Conservation (phyloP, 108 stramenopile genomes). For the Nitzschia palea region DNA sequence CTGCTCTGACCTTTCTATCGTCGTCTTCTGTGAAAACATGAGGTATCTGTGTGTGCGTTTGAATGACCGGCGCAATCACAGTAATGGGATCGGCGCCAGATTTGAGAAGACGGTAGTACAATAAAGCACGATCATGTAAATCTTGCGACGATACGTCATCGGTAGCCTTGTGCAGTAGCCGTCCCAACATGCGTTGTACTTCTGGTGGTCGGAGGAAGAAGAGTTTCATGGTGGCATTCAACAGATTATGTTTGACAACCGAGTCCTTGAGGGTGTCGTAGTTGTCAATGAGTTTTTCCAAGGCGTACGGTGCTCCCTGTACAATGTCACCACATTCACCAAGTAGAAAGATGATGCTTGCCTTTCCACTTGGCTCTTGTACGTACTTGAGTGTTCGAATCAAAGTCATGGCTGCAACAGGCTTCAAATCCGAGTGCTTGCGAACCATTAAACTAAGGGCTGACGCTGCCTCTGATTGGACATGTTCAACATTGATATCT, state of each 20-base stretch:
- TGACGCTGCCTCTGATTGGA: slow-evolving; percentile 85
- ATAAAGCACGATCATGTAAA: slow-evolving; percentile 96
- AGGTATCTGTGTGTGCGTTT: slow-evolving; percentile 44
- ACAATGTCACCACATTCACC: slow-evolving; percentile 96
- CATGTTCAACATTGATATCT: slow-evolving; percentile 77
- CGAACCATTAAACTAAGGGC: slow-evolving; percentile 81
- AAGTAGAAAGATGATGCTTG: slow-evolving; percentile 91
- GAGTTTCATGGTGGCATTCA: slow-evolving; percentile 91
- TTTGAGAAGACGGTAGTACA: slow-evolving; percentile 95
- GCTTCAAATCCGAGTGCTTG: slow-evolving; percentile 72
- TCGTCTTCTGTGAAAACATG: slow-evolving; percentile 86
- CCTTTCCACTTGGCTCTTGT: slow-evolving; percentile 84
- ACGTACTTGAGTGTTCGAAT: slow-evolving; percentile 78
- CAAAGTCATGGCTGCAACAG: slow-evolving; percentile 84
- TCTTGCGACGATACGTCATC: slow-evolving; percentile 92
- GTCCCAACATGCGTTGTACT: slow-evolving; percentile 93
- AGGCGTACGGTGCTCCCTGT: slow-evolving; percentile 94
- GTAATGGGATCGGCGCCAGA: slow-evolving; percentile 75
- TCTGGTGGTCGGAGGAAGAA: slow-evolving; percentile 99
- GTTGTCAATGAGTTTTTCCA: slow-evolving; percentile 90
- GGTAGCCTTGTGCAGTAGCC: slow-evolving; percentile 87
- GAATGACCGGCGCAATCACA: slow-evolving; percentile 66
- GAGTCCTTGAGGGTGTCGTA: slow-evolving; percentile 67
- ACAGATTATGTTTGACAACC: slow-evolving; percentile 84
- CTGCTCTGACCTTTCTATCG: slow-evolving; percentile 62